Conservation (phyloP, 164 flowering plant genomes). For the Piper longum region DNA sequence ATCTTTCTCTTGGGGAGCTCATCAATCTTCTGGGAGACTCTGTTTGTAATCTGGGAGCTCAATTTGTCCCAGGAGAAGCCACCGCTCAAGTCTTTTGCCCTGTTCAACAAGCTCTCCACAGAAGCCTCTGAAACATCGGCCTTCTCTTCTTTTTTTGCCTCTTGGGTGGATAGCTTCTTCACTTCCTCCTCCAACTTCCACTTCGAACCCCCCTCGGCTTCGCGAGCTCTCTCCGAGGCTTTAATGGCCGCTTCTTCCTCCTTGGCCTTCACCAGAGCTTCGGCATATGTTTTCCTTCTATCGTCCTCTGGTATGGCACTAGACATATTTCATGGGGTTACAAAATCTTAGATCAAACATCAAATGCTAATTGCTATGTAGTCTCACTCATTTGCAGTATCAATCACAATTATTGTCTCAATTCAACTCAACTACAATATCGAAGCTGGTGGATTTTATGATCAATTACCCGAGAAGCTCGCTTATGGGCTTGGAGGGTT, state of each 20-base stretch:
- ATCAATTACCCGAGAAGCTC: conserved; percentile 63
- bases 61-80: conserved; percentile 68
- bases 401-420: background rate
- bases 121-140: conserved; percentile 54
- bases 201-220: conserved; percentile 51
- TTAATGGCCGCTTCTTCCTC: conserved; percentile 63
- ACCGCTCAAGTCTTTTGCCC: conserved; percentile 44
- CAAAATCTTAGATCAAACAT: background rate
- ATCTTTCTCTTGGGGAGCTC: conserved; percentile 48
- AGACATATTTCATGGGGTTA: background rate
- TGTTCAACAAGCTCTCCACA: conserved; percentile 33
- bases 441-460: background rate
- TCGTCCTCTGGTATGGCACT: conserved; percentile 90
- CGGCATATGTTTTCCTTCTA: conserved; percentile 70
- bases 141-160: conserved; percentile 38
- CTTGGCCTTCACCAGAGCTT: conserved; percentile 50
- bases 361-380: background rate
- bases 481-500: conserved; percentile 35
- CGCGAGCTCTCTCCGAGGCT: conserved; percentile 50
- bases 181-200: conserved; percentile 47
- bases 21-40: conserved; percentile 22
- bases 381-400: no score
- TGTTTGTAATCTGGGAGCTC: conserved; percentile 31
- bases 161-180: conserved; percentile 43
- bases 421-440: no score